Conservation (phyloP, 73 alveolate genomes). For the Stentor coeruleus region DNA sequence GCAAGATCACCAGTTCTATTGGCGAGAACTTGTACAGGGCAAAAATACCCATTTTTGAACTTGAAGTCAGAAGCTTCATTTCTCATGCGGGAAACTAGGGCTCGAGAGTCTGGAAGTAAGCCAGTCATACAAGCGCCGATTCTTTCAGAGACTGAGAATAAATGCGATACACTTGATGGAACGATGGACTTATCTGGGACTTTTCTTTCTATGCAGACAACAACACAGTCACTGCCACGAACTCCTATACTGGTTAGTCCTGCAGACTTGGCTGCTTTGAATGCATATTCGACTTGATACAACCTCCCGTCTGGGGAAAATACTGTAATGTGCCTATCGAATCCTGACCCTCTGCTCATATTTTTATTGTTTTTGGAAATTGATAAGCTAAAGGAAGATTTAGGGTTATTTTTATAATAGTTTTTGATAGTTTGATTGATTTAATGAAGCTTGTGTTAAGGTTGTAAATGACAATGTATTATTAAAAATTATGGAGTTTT, state of each 20-base stretch:
- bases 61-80: conserved; percentile 85
- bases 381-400: too few relatives aligned
- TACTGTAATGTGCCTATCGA: conserved; percentile 84
- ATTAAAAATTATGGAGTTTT: too few relatives aligned
- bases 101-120: conserved; percentile 72
- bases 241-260: conserved; percentile 94
- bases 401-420: too few relatives aligned
- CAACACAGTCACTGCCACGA: conserved; percentile 87
- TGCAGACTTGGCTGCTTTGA: conserved; percentile 86
- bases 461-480: too few relatives aligned
- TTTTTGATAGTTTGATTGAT: too few relatives aligned
- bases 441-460: too few relatives aligned
- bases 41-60: conserved; percentile 83
- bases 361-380: too few relatives aligned
- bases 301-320: conserved; percentile 96
- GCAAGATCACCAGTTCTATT: conserved; percentile 79
- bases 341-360: conserved; percentile 48
- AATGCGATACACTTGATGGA: conserved; percentile 84
- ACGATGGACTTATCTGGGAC: conserved; percentile 92
- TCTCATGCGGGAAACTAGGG: conserved; percentile 76
- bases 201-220: conserved; percentile 38
- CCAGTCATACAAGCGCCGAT: conserved; percentile 91
- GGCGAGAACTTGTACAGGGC: conserved; percentile 92
- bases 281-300: conserved; percentile 91
- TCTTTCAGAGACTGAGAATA: conserved; percentile 74